Percentiles rank a stretch among this genome's conserved stretches.
These are phyloP conservation scores for Evansstolkia leycettana DNA, from an alignment of 495 filamentous ascomycete species.

Conservation along the genomic window DNA sequence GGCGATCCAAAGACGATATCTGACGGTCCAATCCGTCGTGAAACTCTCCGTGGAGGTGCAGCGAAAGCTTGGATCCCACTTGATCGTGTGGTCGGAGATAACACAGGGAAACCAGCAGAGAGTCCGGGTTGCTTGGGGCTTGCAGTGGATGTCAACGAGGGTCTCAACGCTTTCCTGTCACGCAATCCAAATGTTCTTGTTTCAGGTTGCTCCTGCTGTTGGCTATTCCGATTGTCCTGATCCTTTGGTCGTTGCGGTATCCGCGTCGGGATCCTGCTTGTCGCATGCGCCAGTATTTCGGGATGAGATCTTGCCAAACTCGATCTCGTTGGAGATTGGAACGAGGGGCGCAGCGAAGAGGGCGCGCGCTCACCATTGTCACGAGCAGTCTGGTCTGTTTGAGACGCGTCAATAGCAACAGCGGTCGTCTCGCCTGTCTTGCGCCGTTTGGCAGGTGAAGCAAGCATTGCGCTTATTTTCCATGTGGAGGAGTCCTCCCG, in stretches of 20 bases:
- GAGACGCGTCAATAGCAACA: slow-evolving; percentile 14
- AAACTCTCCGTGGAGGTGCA: slow-evolving; percentile 28
- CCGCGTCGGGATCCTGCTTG: slow-evolving; percentile 22
- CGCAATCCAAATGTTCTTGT: slow-evolving; percentile 19
- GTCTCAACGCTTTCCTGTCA: slow-evolving; percentile 24
- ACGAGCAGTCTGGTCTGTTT: slow-evolving; percentile 16
- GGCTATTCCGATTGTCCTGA: slow-evolving; percentile 7
- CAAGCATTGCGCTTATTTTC: slow-evolving; percentile 9
- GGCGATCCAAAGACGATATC: slow-evolving; percentile 33
- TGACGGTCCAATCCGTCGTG: slow-evolving; percentile 27
- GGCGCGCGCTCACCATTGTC: slow-evolving; percentile 12
- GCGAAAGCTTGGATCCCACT: slow-evolving; percentile 28
- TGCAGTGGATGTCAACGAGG: slow-evolving; percentile 23
- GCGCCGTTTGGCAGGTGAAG: slow-evolving; percentile 51
- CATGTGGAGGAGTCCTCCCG: too few relatives aligned
- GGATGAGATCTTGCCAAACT: slow-evolving; percentile 54
- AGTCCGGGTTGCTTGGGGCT: slow-evolving; percentile 22
- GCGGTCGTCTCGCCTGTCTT: slow-evolving; percentile 42
- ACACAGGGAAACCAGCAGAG: slow-evolving; percentile 13
- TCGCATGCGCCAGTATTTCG: slow-evolving; percentile 38
- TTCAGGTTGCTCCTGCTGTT: slow-evolving; percentile 11
- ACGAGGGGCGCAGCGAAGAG: slow-evolving; percentile 37
- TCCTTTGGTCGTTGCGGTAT: slow-evolving; percentile 6
- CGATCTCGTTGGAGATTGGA: slow-evolving; percentile 52
- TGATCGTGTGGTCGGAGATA: slow-evolving; percentile 21